phyloP scores from a whole-genome alignment of 139 green algal species.

The Chlamydomonas applanata region DNA sequence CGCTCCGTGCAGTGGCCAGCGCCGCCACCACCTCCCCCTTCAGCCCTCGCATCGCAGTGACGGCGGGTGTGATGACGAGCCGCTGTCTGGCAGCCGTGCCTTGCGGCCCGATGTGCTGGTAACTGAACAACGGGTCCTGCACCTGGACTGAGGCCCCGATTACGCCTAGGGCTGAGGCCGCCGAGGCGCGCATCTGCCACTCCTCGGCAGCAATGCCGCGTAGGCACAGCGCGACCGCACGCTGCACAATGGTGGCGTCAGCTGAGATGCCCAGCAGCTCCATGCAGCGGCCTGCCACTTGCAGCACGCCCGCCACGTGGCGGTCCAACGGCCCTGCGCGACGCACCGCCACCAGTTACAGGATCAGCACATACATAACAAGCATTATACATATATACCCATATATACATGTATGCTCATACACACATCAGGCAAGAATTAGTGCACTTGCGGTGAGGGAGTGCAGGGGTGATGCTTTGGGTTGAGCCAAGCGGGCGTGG shows the following conservation, averaged over 20 bases:
- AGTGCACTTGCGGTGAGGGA: too few relatives aligned
- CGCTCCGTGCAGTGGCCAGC: neutral
- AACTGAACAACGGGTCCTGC: neutral
- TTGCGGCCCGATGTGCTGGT: neutral
- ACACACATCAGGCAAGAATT: too few relatives aligned
- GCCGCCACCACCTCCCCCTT: neutral
- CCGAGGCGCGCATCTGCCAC: neutral
- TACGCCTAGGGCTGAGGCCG: neutral
- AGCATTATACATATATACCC: too few relatives aligned
- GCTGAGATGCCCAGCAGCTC: neutral
- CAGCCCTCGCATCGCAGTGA: neutral
- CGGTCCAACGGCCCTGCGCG: neutral
- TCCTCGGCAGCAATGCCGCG: neutral
- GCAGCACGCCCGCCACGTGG: neutral
- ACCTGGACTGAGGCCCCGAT: neutral
- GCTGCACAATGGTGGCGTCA: neutral
- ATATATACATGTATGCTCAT: too few relatives aligned
- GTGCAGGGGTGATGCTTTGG: too few relatives aligned
- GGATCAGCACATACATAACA: too few relatives aligned
- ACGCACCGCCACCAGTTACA: neutral
- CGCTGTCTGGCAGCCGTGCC: neutral
- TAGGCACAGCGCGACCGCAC: neutral
- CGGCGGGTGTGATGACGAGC: conserved; percentile 2
- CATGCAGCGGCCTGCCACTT: neutral
- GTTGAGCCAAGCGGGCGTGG: too few relatives aligned